Percentiles rank a stretch among this genome's conserved stretches.
Evolutionary conservation across 208 protist species (phyloP).

Genomic region (Leishmania aethiopica): DNA sequence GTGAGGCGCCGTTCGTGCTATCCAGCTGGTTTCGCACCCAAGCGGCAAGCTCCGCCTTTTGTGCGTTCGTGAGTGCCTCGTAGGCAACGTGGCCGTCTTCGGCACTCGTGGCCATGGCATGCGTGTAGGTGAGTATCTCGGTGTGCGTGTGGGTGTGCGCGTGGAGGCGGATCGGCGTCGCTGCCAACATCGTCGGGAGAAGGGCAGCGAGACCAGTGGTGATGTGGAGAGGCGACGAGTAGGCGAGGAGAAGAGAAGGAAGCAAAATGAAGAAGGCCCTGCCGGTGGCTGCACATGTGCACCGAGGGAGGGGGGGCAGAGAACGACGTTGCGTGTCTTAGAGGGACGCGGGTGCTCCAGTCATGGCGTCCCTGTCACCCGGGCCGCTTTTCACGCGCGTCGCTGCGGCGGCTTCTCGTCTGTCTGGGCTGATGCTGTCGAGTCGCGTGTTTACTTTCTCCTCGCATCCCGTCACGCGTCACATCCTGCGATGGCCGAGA

Average conservation of each 20-base stretch:
- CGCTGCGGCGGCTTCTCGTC: not conserved
- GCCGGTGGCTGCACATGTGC: not conserved
- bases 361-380: not conserved
- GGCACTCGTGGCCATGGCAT: constrained; percentile 3
- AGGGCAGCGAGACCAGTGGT: not conserved
- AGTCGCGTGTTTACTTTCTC: not conserved
- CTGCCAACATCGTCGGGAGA: not conserved
- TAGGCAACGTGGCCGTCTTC: constrained; percentile 40
- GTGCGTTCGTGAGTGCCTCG: constrained; percentile 61
- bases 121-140: not conserved
- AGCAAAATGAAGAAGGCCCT: not conserved
- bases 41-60: constrained; percentile 54
- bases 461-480: not conserved
- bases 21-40: constrained; percentile 31
- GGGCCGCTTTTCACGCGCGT: not conserved
- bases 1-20: not conserved
- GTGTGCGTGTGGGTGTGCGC: not conserved
- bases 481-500: not conserved
- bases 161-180: not conserved
- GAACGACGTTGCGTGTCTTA: not conserved
- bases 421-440: not conserved
- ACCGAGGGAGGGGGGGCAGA: not conserved
- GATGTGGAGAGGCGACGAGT: not conserved
- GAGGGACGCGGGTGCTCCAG: not conserved
- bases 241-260: not conserved